Conservation (phyloP, 2,329 filamentous ascomycete species). For the Sporothrix humicola region DNA sequence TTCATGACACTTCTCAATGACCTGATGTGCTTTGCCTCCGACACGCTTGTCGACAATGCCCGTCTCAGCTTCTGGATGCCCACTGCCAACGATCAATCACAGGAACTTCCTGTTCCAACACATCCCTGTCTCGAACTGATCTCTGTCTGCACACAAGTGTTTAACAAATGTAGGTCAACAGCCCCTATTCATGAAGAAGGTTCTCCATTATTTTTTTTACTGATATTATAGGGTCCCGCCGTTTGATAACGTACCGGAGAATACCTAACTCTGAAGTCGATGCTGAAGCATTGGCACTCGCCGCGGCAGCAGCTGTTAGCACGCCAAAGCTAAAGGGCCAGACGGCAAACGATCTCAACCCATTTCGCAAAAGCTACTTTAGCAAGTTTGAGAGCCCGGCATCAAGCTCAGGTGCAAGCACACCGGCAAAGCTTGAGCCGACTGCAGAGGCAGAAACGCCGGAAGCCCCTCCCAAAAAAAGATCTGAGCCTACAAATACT, state of each 20-base stretch:
- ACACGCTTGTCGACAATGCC: constrained; percentile 77
- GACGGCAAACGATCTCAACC: constrained; percentile 65
- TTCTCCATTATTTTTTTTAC: neutral
- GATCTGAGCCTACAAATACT: neutral
- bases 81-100: constrained; percentile 78
- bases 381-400: constrained; percentile 54
- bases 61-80: constrained; percentile 97
- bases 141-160: constrained; percentile 80
- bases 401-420: neutral
- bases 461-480: neutral
- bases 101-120: constrained; percentile 75
- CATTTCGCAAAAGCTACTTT: constrained; percentile 65
- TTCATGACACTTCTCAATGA: constrained; percentile 90
- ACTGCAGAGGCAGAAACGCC: neutral
- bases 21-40: constrained; percentile 80
- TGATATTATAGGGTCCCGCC: constrained; percentile 71
- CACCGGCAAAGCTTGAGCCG: constrained; percentile 17
- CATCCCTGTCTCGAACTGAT: constrained; percentile 78
- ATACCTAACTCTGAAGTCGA: constrained; percentile 65
- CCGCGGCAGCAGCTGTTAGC: constrained; percentile 41
- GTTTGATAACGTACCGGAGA: constrained; percentile 84
- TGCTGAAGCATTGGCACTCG: constrained; percentile 46
- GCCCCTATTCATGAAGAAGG: no score
- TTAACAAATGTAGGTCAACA: constrained; percentile 74
- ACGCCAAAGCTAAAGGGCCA: constrained; percentile 49